Conservation (phyloP, 768 basidiomycete species). For the Tricholoma bakamatsutake region DNA sequence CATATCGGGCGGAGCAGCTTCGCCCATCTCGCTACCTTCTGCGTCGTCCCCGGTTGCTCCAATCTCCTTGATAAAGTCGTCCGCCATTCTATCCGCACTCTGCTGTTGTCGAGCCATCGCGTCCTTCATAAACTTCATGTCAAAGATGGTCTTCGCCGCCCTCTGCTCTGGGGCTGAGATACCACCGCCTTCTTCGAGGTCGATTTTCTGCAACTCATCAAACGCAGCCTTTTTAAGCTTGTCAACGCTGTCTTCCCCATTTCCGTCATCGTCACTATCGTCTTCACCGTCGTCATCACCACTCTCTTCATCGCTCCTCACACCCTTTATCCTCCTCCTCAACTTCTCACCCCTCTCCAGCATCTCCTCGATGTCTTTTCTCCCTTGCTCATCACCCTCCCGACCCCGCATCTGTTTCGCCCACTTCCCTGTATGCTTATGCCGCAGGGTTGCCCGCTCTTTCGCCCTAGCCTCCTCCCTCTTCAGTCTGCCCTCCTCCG, state of each 20-base stretch:
- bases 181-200: conserved; percentile 30
- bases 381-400: conserved; percentile 47
- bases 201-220: conserved; percentile 62
- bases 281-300: conserved; percentile 24
- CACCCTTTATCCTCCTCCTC: conserved; percentile 67
- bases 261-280: conserved; percentile 35
- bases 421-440: conserved; percentile 88
- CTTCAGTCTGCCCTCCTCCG: conserved; percentile 54
- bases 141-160: conserved; percentile 70
- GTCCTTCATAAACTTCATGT: conserved; percentile 99
- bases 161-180: conserved; percentile 20
- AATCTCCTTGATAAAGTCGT: conserved; percentile 71
- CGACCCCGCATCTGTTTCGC: conserved; percentile 67
- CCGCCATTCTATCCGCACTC: conserved; percentile 54
- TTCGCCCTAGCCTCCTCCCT: conserved; percentile 74
- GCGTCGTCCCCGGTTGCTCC: conserved; percentile 28
- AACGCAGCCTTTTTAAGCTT: conserved; percentile 66
- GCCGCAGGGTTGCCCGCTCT: conserved; percentile 85
- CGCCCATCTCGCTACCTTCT: conserved; percentile 25
- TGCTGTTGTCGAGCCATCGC: conserved; percentile 66
- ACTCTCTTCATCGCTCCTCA: conserved; percentile 50
- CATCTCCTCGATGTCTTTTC: conserved; percentile 78
- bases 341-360: conserved; percentile 76
- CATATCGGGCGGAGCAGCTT: conserved; percentile 15
- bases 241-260: conserved; percentile 31